Conservation (phyloP, 495 filamentous ascomycete species). For the Lepraria neglecta region DNA sequence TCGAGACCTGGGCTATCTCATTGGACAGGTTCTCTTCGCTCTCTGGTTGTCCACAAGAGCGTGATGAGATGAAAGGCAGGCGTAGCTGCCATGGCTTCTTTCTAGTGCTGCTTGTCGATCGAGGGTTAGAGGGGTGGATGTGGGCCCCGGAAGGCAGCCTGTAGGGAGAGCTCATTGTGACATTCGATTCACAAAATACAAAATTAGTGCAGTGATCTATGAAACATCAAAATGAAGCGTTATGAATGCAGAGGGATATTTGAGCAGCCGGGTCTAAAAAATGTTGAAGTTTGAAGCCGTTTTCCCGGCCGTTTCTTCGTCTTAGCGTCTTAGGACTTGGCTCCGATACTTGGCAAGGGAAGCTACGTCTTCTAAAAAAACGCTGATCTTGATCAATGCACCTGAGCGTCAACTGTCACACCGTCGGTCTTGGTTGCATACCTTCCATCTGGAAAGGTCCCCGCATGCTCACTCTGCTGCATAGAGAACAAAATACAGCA, state of each 20-base stretch:
- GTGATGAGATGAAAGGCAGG: background rate
- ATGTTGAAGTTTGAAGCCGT: too few species aligned
- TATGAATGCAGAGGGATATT: too few species aligned
- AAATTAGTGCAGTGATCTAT: background rate
- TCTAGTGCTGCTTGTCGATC: background rate
- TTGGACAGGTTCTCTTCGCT: background rate
- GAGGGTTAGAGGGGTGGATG: slow-evolving; percentile 9
- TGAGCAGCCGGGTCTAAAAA: too few species aligned
- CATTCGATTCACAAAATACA: background rate
- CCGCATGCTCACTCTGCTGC: too few species aligned
- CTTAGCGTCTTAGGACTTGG: background rate
- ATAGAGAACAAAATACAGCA: too few species aligned
- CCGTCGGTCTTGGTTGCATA: too few species aligned
- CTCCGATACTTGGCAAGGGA: background rate
- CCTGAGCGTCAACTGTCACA: too few species aligned
- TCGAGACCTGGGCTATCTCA: background rate
- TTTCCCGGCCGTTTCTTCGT: too few species aligned
- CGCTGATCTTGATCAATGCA: background rate
- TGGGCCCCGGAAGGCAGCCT: slow-evolving; percentile 9
- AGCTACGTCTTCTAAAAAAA: background rate
- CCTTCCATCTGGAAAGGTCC: too few species aligned
- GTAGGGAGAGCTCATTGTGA: slow-evolving; percentile 2
- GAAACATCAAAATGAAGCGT: background rate
- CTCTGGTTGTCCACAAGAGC: background rate
- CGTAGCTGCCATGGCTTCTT: slow-evolving; percentile 16